phyloP scores from a whole-genome alignment of 495 filamentous ascomycete genomes.

The Aspergillus campestris region DNA sequence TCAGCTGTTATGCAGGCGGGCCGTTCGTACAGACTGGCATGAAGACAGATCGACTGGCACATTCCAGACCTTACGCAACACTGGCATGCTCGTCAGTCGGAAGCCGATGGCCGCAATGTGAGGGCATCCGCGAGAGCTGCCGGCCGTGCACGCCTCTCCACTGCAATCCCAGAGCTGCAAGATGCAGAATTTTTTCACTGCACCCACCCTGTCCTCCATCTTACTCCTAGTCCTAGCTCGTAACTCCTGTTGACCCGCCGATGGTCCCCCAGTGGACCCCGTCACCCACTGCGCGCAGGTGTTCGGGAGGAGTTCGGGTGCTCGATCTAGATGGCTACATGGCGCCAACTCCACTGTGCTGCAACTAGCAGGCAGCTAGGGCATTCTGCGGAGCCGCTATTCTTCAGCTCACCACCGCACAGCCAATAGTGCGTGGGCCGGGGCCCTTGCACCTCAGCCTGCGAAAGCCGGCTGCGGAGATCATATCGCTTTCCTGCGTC shows the following conservation, averaged over 20 bases:
- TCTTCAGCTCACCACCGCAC: slow-evolving; percentile 1
- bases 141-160: slow-evolving; percentile 4
- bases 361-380: slow-evolving; percentile 3
- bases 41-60: not conserved
- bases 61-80: not conserved
- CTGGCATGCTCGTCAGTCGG: not conserved
- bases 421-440: slow-evolving; percentile 5
- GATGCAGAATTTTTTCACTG: slow-evolving; percentile 1
- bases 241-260: slow-evolving; percentile 1
- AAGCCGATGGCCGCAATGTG: not conserved
- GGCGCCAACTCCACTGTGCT: slow-evolving; percentile 2
- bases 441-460: no score
- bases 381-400: no score
- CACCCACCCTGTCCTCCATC: not conserved
- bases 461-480: not conserved
- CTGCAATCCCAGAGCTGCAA: not conserved
- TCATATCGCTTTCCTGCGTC: not conserved
- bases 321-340: slow-evolving; percentile 4
- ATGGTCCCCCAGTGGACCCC: slow-evolving; percentile 3
- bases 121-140: slow-evolving; percentile 1
- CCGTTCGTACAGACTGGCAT: not conserved
- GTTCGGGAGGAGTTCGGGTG: not conserved
- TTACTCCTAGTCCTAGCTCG: not conserved
- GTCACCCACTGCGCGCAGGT: not conserved
- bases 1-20: not conserved